Percentiles rank a stretch among this genome's conserved stretches.
Conservation (phyloP, 805 yeast genomes). For the Candida golubevii region DNA sequence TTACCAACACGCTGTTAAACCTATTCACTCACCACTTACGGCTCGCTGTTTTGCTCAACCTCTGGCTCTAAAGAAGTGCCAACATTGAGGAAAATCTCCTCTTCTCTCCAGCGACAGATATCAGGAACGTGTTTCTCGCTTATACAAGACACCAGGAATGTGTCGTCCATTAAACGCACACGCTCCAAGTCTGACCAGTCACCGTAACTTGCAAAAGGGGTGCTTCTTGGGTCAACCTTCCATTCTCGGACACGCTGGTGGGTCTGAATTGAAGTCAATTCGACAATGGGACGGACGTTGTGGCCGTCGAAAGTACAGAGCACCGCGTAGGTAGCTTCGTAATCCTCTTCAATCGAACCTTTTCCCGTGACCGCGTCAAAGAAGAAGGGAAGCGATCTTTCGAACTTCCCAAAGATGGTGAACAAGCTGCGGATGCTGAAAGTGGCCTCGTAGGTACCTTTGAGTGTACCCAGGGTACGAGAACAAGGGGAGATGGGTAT, state of each 20-base stretch:
- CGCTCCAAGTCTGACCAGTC: constrained; percentile 7
- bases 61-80: too few species aligned
- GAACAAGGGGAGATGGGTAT: constrained; percentile 12
- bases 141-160: constrained; percentile 11
- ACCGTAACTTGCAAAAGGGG: neutral
- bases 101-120: constrained; percentile 4
- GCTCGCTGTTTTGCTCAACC: too few species aligned
- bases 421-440: constrained; percentile 3
- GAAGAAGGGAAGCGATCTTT: constrained; percentile 6
- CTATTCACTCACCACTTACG: too few species aligned
- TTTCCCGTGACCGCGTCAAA: neutral
- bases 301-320: constrained; percentile 6
- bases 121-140: constrained; percentile 11
- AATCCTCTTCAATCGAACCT: neutral
- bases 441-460: constrained; percentile 8
- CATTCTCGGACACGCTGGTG: constrained; percentile 7
- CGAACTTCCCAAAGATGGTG: neutral
- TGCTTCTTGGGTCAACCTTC: constrained; percentile 4
- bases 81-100: too few species aligned
- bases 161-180: constrained; percentile 7
- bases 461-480: constrained; percentile 3
- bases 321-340: constrained; percentile 6
- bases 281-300: constrained; percentile 11
- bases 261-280: constrained; percentile 5
- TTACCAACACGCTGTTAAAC: too few species aligned